Conservation (phyloP, 306 rosid species). For the Begonia peltatifolia region DNA sequence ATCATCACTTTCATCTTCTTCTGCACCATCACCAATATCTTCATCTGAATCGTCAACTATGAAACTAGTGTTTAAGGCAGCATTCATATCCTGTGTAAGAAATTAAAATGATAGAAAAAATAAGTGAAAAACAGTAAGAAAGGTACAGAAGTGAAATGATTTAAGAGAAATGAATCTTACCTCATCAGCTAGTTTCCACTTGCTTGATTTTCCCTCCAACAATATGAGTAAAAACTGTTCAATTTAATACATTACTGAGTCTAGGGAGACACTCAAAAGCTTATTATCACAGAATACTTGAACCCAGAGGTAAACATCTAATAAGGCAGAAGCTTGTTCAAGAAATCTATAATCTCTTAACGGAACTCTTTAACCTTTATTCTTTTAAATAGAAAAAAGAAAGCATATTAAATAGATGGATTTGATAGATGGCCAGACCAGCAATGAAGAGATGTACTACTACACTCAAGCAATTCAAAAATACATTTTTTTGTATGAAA, state of each 20-base stretch:
- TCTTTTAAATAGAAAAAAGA: background rate
- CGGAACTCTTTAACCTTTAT: background rate
- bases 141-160: conserved; percentile 1
- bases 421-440: no score
- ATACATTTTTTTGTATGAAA: no score
- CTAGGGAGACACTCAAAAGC: background rate
- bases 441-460: no score
- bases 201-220: conserved; percentile 34
- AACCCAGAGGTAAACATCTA: no score
- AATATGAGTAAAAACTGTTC: conserved; percentile 48
- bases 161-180: conserved; percentile 14
- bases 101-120: conserved; percentile 6
- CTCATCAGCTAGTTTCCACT: conserved; percentile 37
- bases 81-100: conserved; percentile 42
- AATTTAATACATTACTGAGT: conserved; percentile 11
- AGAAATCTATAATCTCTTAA: background rate
- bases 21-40: conserved; percentile 26
- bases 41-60: conserved; percentile 50
- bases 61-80: conserved; percentile 40
- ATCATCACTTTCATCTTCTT: conserved; percentile 43
- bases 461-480: no score
- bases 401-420: no score
- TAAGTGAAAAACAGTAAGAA: background rate
- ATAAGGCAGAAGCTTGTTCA: background rate
- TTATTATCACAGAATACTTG: no score